Evolutionary conservation across 2,329 filamentous ascomycete genomes (phyloP), one percentile per base, ranked within the genome.

Genomic region (Alternaria triticimaculans): DNA sequence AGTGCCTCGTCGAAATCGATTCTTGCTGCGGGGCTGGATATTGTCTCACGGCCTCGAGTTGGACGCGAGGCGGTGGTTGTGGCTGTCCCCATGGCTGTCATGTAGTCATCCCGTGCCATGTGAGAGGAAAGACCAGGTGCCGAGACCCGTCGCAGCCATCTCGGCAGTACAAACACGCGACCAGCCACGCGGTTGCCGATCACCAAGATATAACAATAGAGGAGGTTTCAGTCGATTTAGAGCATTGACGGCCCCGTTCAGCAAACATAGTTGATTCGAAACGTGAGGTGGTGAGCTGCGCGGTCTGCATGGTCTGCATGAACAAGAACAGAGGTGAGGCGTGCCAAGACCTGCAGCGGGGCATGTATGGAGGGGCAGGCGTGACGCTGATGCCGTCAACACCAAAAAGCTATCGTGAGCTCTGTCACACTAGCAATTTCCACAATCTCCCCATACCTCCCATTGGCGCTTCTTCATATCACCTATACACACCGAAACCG

Each of bases 361-460:
- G 57, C 58, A 56, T 61, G 48, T 63, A 46, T 64, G 33, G 71
- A 64, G 69, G 71, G 70, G 67, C 66, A 66, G 67, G 60, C 48
- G 50, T 55, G 63, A 62, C 60, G 60, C 60, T 59, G 54, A 58
- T 72, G 73, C 72, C 65, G 57, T 77, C 75, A 78, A 76, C 76
- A 77, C 76, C 76, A 76, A 65, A 66, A 71, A 71, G 62, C 63
- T 68, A 73, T 74, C 71, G 72, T 68, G 70, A 75, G 62, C 63
- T 68, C 64, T 61, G 67, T 72, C 72, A 72, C 69, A 67, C 62
- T 59, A 45, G 63, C 30, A 56, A 70, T 71, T 62, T 68, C 69
- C 70, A 68, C 68, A 44, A 55, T 63, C 67, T 55, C 67, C 60
- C 23, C 50, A 26, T 58, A 54, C 23, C 56, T 33, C 49, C 67